Evolutionary conservation across 306 rosid genomes (phyloP), one percentile per base, ranked within the genome.

Genomic region (Urtica urens): DNA sequence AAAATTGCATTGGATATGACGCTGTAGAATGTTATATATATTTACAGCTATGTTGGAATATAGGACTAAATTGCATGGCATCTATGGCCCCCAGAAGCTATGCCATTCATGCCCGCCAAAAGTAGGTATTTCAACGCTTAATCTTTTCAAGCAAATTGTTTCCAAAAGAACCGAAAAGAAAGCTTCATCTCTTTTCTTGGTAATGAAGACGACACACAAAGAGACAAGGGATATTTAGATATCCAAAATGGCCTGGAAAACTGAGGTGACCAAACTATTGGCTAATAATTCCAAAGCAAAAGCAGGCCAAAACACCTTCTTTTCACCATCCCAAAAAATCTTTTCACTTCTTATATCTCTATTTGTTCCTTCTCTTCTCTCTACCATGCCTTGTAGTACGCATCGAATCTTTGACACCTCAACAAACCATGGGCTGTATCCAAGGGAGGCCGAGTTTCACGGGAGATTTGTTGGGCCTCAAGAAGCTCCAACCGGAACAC

Each of bases 341-440:
- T n/a, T 37, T 18, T 14, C 14, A 46, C 23, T 27, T 47, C 34
- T 6, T 22, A 1, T 6, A 42, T 15, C 21, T 31, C 38, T 41
- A 49, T 26, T 18, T 1, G n/a, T 52, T 17, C 16, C 49, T 11
- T 48, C 42, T 13, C 25, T 38, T 31, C 13, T 41, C 38, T 16
- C 27, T 30, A 40, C 50, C 38, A 58, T 54, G 64, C 44, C 67
- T 44, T 64, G 68, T 55, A 31, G 69, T 60, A 58, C 23, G 47
- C 27, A 46, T 58, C 60, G 56, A 65, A 65, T 62, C 26, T 39
- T 19, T 49, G 22, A 19, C 26, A 27, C 47, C 53, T 18, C 35
- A 10, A n/a, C 46, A 35, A 23, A 56, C 57, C 17, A 80, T 87
- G 94, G 94, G 96, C n/a, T 83, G 96, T 51, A 62, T 59, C 10